Evolutionary conservation across 202 grass and related monocot species (phyloP), one percentile per base, ranked within the genome.

Genomic region (Sporobolus alterniflorus): DNA sequence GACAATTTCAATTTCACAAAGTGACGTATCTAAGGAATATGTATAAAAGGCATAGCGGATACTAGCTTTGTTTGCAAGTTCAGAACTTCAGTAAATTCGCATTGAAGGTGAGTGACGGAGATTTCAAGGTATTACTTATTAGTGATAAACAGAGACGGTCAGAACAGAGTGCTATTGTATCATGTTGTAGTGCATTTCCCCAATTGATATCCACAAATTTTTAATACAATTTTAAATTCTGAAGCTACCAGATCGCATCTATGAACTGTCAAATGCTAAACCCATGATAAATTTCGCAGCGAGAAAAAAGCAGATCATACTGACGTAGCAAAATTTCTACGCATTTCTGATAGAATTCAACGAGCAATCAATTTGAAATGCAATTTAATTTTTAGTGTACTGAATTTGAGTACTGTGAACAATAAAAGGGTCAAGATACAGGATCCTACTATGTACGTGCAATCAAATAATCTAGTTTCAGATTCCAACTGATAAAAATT

Each of bases 1-100:
- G 63, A n/a, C 71, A 84, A 89, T 57, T n/a, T n/a, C n/a, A 74
- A 36, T 40, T 64, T n/a, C n/a, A n/a, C n/a, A 85, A 81, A 85
- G 82, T 44, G 87, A 85, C 64, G 52, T 78, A 17, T 64, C 52
- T 32, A 51, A 79, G 49, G 50, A 82, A 82, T 66, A 56, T 86
- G 33, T 44, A 54, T 13, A 72, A 73, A 65, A 72, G 16, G 44
- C 41, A 79, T 13, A 5, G 1, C 15, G 36, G 30, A 67, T 25
- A 18, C 17, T 25, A 79, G 12, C 67, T 9, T 64, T 65, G 67
- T 64, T 10, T 49, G 63, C 26, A 18, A 18, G 32, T 52, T 31
- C 30, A 30, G 9, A 69, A 33, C 75, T 54, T 87, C 52, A 33
- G 85, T 63, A 82, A 65, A 77, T 65, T 87, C 7, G 33, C 54